Percentiles rank a stretch among this genome's conserved stretches.
Conservation (phyloP, 2,329 filamentous ascomycete genomes). For the Cytospora piceicola region DNA sequence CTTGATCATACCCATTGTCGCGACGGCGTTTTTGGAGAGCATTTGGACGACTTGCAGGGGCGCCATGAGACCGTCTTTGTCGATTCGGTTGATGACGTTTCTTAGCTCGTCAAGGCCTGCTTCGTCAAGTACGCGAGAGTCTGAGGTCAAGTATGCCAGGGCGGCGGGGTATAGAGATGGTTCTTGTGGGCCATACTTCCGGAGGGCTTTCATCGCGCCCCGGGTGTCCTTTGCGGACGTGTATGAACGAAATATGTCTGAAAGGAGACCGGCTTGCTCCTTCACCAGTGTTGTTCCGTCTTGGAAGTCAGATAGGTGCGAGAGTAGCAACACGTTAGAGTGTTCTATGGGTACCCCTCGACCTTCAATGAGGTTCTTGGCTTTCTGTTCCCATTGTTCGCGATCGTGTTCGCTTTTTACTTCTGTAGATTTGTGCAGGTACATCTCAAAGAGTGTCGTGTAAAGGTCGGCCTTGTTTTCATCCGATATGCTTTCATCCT, state of each 20-base stretch:
- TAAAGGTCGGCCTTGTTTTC: constrained; percentile 84
- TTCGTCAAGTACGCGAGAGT: constrained; percentile 78
- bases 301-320: constrained; percentile 85
- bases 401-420: constrained; percentile 69
- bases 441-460: constrained; percentile 98
- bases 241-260: constrained; percentile 96
- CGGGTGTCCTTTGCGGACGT: constrained; percentile 89
- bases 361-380: constrained; percentile 83
- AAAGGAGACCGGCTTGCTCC: constrained; percentile 87
- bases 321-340: constrained; percentile 90
- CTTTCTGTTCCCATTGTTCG: constrained; percentile 86
- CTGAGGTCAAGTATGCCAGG: constrained; percentile 90
- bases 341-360: constrained; percentile 86
- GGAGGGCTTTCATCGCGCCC: constrained; percentile 85
- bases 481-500: constrained; percentile 70
- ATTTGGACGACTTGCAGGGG: constrained; percentile 96
- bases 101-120: constrained; percentile 82
- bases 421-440: constrained; percentile 82
- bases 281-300: constrained; percentile 91
- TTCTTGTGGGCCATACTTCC: constrained; percentile 89
- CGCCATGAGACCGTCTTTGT: constrained; percentile 89
- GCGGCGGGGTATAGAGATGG: constrained; percentile 92
- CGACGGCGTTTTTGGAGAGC: constrained; percentile 69
- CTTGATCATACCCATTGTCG: constrained; percentile 97
- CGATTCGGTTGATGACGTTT: constrained; percentile 80